Conservation (phyloP, 1,284 basidiomycete genomes). For the Ustilago curta region DNA sequence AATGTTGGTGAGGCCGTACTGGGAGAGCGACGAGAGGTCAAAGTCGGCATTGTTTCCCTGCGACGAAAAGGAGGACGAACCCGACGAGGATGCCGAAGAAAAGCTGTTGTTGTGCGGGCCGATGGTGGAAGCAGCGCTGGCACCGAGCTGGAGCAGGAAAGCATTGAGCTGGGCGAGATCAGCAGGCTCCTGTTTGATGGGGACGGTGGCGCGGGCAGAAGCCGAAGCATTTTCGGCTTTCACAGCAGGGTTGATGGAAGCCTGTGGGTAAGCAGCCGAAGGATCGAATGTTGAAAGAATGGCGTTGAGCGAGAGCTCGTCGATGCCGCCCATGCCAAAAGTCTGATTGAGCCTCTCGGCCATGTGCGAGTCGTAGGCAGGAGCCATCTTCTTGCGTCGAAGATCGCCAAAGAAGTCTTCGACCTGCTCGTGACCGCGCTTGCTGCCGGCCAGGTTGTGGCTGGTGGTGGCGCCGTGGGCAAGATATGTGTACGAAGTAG, state of each 20-base stretch:
- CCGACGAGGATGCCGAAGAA: slow-evolving; percentile 26
- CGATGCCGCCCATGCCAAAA: slow-evolving; percentile 53
- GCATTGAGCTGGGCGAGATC: slow-evolving; percentile 68
- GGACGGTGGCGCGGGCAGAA: slow-evolving; percentile 47
- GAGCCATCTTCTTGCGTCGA: slow-evolving; percentile 59
- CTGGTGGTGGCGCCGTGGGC: slow-evolving; percentile 54
- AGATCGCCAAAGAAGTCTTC: slow-evolving; percentile 64
- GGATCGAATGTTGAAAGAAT: slow-evolving; percentile 50
- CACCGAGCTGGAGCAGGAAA: slow-evolving; percentile 68
- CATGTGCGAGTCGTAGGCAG: slow-evolving; percentile 65
- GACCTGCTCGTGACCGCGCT: slow-evolving; percentile 60
- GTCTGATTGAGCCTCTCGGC: slow-evolving; percentile 62
- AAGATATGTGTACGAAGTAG: slow-evolving; percentile 59
- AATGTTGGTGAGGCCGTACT: slow-evolving; percentile 60
- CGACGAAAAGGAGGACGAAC: slow-evolving; percentile 39
- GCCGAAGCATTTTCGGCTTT: slow-evolving; percentile 16
- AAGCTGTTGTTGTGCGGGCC: slow-evolving; percentile 44
- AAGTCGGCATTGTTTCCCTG: slow-evolving; percentile 44
- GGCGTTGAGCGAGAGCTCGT: slow-evolving; percentile 55
- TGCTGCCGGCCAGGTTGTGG: slow-evolving; percentile 48
- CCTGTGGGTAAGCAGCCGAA: slow-evolving; percentile 16
- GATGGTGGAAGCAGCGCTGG: slow-evolving; percentile 54
- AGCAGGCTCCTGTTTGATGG: slow-evolving; percentile 71
- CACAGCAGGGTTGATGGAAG: slow-evolving; percentile 20
- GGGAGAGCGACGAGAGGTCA: slow-evolving; percentile 55